A percentile compares a stretch with the other conserved stretches of the same genome.
Evolutionary conservation across 139 green algal species (phyloP).

Genomic region (Chlorella sp.): DNA sequence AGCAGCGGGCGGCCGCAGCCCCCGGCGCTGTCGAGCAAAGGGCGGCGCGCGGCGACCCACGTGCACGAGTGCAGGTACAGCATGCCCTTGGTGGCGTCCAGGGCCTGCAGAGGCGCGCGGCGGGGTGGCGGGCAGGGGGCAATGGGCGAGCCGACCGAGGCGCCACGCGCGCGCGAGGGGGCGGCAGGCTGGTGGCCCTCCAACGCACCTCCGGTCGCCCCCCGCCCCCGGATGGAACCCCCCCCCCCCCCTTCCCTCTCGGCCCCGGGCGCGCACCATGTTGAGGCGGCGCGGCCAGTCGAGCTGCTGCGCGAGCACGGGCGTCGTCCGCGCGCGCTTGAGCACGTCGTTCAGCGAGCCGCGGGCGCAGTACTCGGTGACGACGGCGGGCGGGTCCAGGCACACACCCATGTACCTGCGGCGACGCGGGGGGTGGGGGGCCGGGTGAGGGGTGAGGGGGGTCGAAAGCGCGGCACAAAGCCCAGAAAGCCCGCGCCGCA

Average conservation of each 20-base stretch:
- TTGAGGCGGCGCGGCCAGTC: constrained; percentile 51
- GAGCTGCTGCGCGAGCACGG: constrained; percentile 35
- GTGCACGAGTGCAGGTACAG: constrained; percentile 58
- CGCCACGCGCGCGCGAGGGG: neutral
- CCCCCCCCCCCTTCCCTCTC: neutral
- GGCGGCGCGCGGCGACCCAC: no score
- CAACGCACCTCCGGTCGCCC: no score
- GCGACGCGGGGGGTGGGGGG: neutral
- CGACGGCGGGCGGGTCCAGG: constrained; percentile 30
- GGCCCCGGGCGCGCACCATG: constrained; percentile 48
- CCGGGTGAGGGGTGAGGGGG: no score
- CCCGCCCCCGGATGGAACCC: no score
- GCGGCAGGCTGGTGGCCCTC: neutral
- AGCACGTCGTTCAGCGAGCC: constrained; percentile 57
- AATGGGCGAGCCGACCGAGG: neutral
- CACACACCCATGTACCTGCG: constrained; percentile 50
- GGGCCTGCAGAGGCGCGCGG: constrained; percentile 4
- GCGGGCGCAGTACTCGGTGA: constrained; percentile 43
- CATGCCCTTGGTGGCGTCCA: constrained; percentile 65
- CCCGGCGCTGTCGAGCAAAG: no score
- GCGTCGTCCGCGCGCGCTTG: constrained; percentile 33
- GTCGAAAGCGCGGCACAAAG: no score
- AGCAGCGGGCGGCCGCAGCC: no score
- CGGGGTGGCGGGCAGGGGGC: neutral
- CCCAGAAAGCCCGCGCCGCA: no score